These are phyloP conservation scores for Citrus australasica DNA, from an alignment of 345 rosid genomes.

Conservation along the genomic window DNA sequence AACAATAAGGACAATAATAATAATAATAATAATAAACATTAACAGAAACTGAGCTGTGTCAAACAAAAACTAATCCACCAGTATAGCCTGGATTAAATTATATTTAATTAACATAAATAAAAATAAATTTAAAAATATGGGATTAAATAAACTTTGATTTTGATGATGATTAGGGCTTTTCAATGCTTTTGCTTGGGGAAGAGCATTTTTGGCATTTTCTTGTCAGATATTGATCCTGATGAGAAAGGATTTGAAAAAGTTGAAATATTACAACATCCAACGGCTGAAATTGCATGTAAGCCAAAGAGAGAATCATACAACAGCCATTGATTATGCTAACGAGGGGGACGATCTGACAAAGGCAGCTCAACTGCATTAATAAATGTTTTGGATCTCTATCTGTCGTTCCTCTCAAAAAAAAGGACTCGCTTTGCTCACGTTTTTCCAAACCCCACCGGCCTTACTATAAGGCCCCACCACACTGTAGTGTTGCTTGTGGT, in stretches of 20 bases:
- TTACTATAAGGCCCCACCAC: background rate
- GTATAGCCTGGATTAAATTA: too few species aligned
- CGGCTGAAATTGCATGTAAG: background rate
- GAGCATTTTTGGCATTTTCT: constrained; percentile 33
- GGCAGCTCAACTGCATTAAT: constrained; percentile 5
- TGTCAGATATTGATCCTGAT: constrained; percentile 28
- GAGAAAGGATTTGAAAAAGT: background rate
- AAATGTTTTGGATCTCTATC: constrained; percentile 18
- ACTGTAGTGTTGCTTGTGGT: background rate
- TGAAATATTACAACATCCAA: background rate
- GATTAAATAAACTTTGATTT: too few species aligned
- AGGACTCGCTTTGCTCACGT: background rate
- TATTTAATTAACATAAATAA: background rate
- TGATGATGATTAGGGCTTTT: background rate
- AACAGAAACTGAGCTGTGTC: background rate
- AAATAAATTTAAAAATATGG: too few species aligned
- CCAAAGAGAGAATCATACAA: background rate
- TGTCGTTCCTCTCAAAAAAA: background rate
- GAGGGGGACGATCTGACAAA: too few species aligned
- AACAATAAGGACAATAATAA: fast-evolving
- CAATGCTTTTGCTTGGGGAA: constrained; percentile 8
- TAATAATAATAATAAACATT: background rate
- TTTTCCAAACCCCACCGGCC: background rate
- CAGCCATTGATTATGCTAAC: background rate
- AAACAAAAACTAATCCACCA: background rate